phyloP scores from a whole-genome alignment of 2,329 filamentous ascomycete species.

The Trichoderma hamatum region DNA sequence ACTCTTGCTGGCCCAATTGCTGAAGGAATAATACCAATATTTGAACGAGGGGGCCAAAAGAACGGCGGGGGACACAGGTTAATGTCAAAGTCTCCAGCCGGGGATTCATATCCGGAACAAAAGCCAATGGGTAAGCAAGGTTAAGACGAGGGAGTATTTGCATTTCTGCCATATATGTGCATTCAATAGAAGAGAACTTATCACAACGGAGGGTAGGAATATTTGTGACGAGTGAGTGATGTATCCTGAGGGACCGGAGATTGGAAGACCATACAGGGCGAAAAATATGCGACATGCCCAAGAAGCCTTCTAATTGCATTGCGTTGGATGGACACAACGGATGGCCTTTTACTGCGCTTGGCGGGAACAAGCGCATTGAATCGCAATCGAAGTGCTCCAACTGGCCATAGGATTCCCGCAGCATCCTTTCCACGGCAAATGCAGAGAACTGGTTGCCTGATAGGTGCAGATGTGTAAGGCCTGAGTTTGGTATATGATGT shows the following conservation, averaged over 20 bases:
- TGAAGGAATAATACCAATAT: conserved; percentile 53
- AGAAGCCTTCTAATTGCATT: conserved; percentile 46
- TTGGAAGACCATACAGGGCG: conserved; percentile 58
- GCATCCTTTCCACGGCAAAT: conserved; percentile 46
- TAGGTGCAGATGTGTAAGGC: conserved; percentile 59
- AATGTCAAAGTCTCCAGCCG: conserved; percentile 57
- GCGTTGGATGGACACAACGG: conserved; percentile 35
- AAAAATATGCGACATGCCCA: conserved; percentile 52
- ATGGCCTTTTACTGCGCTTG: conserved; percentile 4
- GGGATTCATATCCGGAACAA: conserved; percentile 60
- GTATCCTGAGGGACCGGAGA: conserved; percentile 56
- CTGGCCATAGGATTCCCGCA: conserved; percentile 49
- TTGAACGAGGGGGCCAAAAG: conserved; percentile 53
- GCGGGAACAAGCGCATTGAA: conserved; percentile 40
- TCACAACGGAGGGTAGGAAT: conserved; percentile 49
- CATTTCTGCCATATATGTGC: conserved; percentile 50
- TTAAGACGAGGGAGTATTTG: conserved; percentile 48
- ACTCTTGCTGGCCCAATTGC: conserved; percentile 53
- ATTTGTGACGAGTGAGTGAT: conserved; percentile 63
- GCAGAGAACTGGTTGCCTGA: conserved; percentile 54
- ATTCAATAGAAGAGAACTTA: conserved; percentile 43
- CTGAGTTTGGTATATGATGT: conserved; percentile 32
- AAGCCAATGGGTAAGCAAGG: conserved; percentile 51
- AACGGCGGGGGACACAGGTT: conserved; percentile 57
- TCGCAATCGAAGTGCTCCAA: conserved; percentile 59